Base-by-base conservation (phyloP, 2,329 filamentous ascomycete species). In the Immersiporthe knoxdaviesiana region DNA sequence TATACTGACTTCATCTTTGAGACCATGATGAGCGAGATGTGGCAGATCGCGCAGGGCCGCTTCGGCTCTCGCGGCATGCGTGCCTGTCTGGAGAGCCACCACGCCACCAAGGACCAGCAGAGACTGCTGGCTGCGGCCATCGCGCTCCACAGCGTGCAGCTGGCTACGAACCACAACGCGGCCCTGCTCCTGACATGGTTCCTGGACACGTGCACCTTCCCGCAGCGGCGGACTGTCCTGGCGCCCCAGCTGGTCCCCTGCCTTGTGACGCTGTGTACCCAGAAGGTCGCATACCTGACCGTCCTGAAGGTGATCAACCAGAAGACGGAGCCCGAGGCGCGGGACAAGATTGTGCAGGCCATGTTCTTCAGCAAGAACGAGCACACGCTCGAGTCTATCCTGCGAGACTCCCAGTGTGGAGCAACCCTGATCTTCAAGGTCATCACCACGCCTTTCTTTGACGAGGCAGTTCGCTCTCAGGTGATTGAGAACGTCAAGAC, bases 291-390 rank as follows among this genome's bases (percentile, higher is more conserved):
- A 0, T 98, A 98, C 77, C 85, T 98, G 71, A 99, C 96, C 0
- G 95, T 99, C 1, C 85, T 99, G 69, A 99, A 99, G 83, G 94
- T 98, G 64, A 97, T 99, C 80, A 99, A 99, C 78, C 96, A 99
- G 80, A 94, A 97, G 77, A 92, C 94, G 44, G 96, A 99, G 81
- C 87, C 92, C 0, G 95, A 98, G 71, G 96, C 96, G 3, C 89
- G 96, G 16, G 95, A 99, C 76, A 92, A 88, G 62, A 93, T 99
- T 52, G 84, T 98, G 54, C 91, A 93, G 78, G 94, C 95, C 2
- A 84, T 99, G 44, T 98, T 99, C 86, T 97, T 97, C 81, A 94
- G 92, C 11, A 87, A 90, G 2, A 92, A 95, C 71, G 93, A 98
- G 75, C 90, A 94, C 74, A 89, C 92, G 1, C 82, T 99, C 54